phyloP scores from a whole-genome alignment of 2,329 filamentous ascomycete genomes.

The Ploettnerulaceae sp. region DNA sequence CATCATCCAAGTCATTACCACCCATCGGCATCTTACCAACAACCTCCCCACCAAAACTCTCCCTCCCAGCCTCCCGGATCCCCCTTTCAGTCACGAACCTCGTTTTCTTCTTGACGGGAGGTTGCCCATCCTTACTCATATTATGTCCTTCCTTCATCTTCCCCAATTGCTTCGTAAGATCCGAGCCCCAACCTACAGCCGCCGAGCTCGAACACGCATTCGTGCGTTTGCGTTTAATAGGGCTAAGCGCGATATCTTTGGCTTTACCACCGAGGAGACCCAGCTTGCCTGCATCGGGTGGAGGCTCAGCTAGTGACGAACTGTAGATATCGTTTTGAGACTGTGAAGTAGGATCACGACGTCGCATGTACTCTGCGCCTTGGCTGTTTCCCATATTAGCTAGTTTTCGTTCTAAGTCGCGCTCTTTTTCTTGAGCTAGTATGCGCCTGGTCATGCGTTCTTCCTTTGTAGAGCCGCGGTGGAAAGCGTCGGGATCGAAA shows the following conservation, averaged over 20 bases:
- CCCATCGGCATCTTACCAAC: slow-evolving; percentile 11
- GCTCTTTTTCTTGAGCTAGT: slow-evolving; percentile 64
- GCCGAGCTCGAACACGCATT: slow-evolving; percentile 28
- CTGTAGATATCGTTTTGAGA: slow-evolving; percentile 6
- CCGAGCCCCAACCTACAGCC: slow-evolving; percentile 52
- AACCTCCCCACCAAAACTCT: slow-evolving; percentile 60
- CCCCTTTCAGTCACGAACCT: slow-evolving; percentile 75
- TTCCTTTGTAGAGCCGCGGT: slow-evolving; percentile 52
- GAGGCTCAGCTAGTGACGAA: slow-evolving; percentile 23
- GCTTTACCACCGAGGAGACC: slow-evolving; percentile 40
- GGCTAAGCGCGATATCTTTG: slow-evolving; percentile 50
- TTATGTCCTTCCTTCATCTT: slow-evolving; percentile 59
- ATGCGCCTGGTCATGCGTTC: slow-evolving; percentile 63
- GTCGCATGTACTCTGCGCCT: slow-evolving; percentile 65
- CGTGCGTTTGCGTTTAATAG: slow-evolving; percentile 56
- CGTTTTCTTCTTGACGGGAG: slow-evolving; percentile 61
- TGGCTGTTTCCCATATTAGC: slow-evolving; percentile 59
- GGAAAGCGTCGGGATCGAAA: slow-evolving; percentile 47
- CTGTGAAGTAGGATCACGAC: slow-evolving; percentile 15
- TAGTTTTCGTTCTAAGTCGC: slow-evolving; percentile 65
- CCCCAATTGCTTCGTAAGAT: slow-evolving; percentile 50
- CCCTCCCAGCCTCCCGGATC: slow-evolving; percentile 70
- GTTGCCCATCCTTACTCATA: slow-evolving; percentile 29
- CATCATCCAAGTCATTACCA: slow-evolving; percentile 27
- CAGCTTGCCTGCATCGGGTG: slow-evolving; percentile 42